These are phyloP conservation scores for Hyaloscypha hepaticicola DNA, from an alignment of 495 filamentous ascomycete genomes.

Conservation along the genomic window DNA sequence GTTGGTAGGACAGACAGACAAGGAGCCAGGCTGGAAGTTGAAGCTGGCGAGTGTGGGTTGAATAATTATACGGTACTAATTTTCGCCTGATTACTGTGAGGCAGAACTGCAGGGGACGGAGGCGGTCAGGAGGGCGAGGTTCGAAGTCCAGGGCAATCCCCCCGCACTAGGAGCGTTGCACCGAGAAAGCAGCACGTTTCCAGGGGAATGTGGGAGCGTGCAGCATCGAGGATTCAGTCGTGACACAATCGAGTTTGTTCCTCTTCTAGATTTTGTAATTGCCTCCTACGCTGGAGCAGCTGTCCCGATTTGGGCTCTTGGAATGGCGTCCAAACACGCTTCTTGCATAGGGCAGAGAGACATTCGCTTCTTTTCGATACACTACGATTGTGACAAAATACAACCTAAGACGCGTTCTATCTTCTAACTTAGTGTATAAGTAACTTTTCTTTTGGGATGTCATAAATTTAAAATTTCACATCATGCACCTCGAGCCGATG, in stretches of 20 bases:
- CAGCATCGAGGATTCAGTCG: background rate
- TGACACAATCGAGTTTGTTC: background rate
- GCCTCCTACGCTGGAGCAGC: background rate
- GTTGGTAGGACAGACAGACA: conserved; percentile 11
- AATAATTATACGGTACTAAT: conserved; percentile 13
- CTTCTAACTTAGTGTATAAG: no score
- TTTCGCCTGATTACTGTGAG: background rate
- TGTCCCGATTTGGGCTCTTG: background rate
- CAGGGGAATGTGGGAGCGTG: background rate
- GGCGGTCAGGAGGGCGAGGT: no score
- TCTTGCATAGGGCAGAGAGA: no score
- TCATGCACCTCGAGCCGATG: no score
- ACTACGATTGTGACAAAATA: background rate
- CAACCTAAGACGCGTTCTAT: background rate
- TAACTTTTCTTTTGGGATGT: no score
- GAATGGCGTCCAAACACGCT: no score
- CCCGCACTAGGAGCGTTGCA: background rate
- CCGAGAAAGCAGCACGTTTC: background rate
- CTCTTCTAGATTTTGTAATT: background rate
- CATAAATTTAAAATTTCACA: no score
- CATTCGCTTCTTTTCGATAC: background rate
- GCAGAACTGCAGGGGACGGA: background rate
- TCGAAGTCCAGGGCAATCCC: background rate
- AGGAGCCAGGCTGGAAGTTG: conserved; percentile 11
- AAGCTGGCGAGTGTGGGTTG: conserved; percentile 4